Evolutionary conservation across 495 filamentous ascomycete species (phyloP), one percentile per base, ranked within the genome.

Genomic region (Lophiostoma macrostomum): DNA sequence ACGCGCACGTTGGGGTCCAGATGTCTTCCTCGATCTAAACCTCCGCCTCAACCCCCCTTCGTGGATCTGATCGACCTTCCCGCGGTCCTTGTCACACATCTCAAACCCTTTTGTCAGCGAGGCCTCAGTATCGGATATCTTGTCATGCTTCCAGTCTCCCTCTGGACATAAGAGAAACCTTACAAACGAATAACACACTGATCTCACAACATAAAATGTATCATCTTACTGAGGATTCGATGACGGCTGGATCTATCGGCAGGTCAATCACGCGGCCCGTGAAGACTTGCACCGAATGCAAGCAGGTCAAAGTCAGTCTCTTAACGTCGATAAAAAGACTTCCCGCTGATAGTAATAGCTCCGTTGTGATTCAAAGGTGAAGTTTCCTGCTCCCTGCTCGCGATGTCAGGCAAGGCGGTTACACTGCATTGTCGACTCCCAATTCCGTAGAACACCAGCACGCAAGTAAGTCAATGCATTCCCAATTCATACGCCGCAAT

Each of bases 201-300:
- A n/a, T n/a, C n/a, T n/a, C n/a, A n/a, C n/a, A n/a, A n/a, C n/a
- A n/a, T n/a, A n/a, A n/a, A 5, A 8, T 40, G n/a, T n/a, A 32
- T 32, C n/a, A 7, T 32, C 8, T n/a, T 32, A n/a, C 29, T 7
- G 29, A 7, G 29, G 7, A 7, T 32, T n/a, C n/a, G 29, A 7
- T 8, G 29, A 7, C 29, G 29, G n/a, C 29, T 32, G 8, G 7
- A 8, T 7, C n/a, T 32, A 32, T 32, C 29, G 8, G n/a, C 19
- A 46, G 51, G 29, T 37, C 51, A 18, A 42, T 46, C 25, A 30
- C 39, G 31, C 40, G 51, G 19, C 42, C 40, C 8, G 51, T 54
- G 11, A 54, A 54, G 25, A 46, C 51, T 14, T 54, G 51, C 30
- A 54, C 51, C 11, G 51, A 54, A 47, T 54, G 51, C 34, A 54